Percentiles rank a stretch among this genome's conserved stretches.
phyloP scores from a whole-genome alignment of 2,329 filamentous ascomycete genomes.

The Scleromitrula shiraiana region DNA sequence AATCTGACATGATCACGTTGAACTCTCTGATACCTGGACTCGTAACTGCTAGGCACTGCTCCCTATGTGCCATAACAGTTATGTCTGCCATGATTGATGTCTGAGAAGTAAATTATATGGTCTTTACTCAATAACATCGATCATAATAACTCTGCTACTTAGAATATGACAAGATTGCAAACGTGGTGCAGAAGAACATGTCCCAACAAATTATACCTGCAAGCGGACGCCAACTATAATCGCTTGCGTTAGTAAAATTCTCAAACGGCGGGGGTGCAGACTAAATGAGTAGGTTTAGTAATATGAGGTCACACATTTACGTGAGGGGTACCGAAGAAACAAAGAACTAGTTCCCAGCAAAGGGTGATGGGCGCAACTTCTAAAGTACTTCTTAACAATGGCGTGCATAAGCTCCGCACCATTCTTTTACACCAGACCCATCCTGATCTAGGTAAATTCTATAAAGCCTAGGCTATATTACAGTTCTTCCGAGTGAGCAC shows the following conservation, averaged over 20 bases:
- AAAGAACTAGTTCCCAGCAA: constrained; percentile 4
- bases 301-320: constrained; percentile 9
- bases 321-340: background rate
- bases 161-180: no score
- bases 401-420: background rate
- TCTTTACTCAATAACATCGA: no score
- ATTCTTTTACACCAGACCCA: background rate
- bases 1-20: background rate
- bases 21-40: no score
- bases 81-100: no score
- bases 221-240: background rate
- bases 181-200: background rate
- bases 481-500: background rate
- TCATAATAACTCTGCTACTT: no score
- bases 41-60: no score
- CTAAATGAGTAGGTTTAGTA: constrained; percentile 3
- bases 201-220: background rate
- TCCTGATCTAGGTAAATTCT: background rate
- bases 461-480: background rate
- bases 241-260: background rate
- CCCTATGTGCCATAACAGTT: no score
- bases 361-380: background rate
- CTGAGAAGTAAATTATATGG: no score
- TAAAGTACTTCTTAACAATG: background rate
- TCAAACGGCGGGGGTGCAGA: background rate